Evolutionary conservation across 208 protist genomes (phyloP).

Genomic region (Leishmania mexicana): DNA sequence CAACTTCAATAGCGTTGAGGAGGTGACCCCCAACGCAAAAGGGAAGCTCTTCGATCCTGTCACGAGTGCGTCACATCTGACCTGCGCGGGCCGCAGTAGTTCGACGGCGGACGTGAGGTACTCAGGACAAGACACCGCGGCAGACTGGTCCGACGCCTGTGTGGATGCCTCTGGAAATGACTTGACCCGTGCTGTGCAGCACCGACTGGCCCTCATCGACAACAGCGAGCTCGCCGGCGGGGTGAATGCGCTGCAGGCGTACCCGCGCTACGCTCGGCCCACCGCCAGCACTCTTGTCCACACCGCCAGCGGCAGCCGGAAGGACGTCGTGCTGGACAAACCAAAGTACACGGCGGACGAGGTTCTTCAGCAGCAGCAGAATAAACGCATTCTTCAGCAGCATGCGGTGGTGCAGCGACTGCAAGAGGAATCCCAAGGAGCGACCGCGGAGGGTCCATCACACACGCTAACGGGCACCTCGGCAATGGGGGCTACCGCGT

Average conservation of each 20-base stretch:
- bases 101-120: not conserved
- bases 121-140: not conserved
- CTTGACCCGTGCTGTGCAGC: slow-evolving; percentile 28
- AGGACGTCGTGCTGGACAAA: slow-evolving; percentile 37
- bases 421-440: not conserved
- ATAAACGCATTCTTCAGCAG: slow-evolving; percentile 58
- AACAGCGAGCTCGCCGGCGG: slow-evolving; percentile 65
- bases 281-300: slow-evolving; percentile 69
- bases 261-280: slow-evolving; percentile 62
- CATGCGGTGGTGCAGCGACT: slow-evolving; percentile 52
- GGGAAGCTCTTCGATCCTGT: not conserved
- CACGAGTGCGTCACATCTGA: not conserved
- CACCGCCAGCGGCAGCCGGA: slow-evolving; percentile 41
- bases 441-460: not conserved
- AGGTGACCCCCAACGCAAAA: not conserved
- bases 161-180: not conserved
- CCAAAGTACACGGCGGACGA: slow-evolving; percentile 66
- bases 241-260: slow-evolving; percentile 21
- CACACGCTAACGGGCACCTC: not conserved
- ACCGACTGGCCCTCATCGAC: slow-evolving; percentile 42
- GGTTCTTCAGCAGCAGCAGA: slow-evolving; percentile 31
- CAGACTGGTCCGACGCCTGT: not conserved
- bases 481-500: not conserved
- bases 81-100: not conserved
- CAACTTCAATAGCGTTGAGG: not conserved